A percentile compares a stretch with the other conserved stretches of the same genome.
Conservation (phyloP, 352 stramenopile genomes). For the Sclerospora graminicola region DNA sequence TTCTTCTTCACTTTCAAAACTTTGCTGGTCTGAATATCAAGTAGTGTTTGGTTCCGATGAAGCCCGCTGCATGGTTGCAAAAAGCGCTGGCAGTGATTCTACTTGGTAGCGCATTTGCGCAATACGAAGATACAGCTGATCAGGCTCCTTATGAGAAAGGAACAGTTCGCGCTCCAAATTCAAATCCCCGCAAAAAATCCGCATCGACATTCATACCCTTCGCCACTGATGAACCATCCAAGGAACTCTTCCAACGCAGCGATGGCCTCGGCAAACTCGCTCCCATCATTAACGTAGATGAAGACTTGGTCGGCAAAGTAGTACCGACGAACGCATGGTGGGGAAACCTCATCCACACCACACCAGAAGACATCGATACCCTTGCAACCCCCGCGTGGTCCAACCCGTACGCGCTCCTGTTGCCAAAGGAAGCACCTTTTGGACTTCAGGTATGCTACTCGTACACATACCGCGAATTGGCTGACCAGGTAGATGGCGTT, state of each 20-base stretch:
- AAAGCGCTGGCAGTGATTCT: too few relatives aligned
- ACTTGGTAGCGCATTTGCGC: too few relatives aligned
- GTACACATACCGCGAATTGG: conserved; percentile 48
- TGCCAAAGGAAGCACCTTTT: conserved; percentile 39
- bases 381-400: conserved; percentile 51
- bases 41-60: too few relatives aligned
- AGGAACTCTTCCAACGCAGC: conserved; percentile 36
- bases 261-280: conserved; percentile 37
- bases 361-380: conserved; percentile 27
- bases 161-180: not conserved
- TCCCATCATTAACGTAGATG: conserved; percentile 50
- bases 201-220: conserved; percentile 16
- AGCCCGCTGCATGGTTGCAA: too few relatives aligned
- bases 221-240: conserved; percentile 31
- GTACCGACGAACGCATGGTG: conserved; percentile 83
- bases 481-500: conserved; percentile 31
- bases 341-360: conserved; percentile 68
- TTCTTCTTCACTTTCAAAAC: too few relatives aligned
- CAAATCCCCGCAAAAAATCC: conserved; percentile 8
- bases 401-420: conserved; percentile 65
- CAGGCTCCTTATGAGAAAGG: too few relatives aligned
- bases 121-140: too few relatives aligned
- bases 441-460: conserved; percentile 57
- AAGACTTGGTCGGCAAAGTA: conserved; percentile 28
- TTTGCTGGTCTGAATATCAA: too few relatives aligned